Base-by-base conservation (phyloP, 2,329 filamentous ascomycete genomes). In the Monosporascus sp. region DNA sequence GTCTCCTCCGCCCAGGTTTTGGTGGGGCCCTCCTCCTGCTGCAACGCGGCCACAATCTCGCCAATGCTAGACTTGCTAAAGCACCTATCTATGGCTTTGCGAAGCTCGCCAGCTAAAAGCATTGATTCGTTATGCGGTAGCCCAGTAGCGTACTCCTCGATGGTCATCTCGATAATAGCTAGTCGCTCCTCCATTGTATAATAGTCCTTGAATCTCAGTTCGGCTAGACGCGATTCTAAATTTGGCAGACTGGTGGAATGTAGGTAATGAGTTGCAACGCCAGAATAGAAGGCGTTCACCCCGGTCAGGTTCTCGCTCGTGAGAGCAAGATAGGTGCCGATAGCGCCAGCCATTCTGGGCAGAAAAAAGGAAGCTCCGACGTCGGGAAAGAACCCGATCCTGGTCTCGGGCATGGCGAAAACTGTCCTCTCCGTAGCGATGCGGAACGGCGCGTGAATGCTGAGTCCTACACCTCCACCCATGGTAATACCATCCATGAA, bases 401-500 rank as follows among this genome's bases (percentile, higher is more conserved):
- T 96, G 4, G 94, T 99, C 76, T 99, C 94, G 31, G 94, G 94
- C 94, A 99, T 99, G 62, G 95, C 92, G 66, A 99, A 97, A 48
- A 96, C 75, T 6, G 94, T 99, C 68, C 87, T 88, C 74, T 99
- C 94, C 3, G 94, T 99, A 38, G 94, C 94, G 68, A 99, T 96
- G 56, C 94, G 82, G 80, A 99, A 93, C 3, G 94, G 95, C 2
- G 94, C 93, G 72, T 99, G 95, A 50, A 96, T 83, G 70, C 89
- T 95, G 53, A 99, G 81, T 7, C 94, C 94, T 51, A 97, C 94
- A 60, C 94, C 94, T 52, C 94, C 94, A 52, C 94, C 94, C 94
- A 99, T 99, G 50, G 95, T 99, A 70, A 96, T 89, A 55, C 94
- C 94, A 67, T 99, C 94, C 87, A 99, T 95, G 68, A 97, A 88